Evolutionary conservation across 495 filamentous ascomycete genomes (phyloP).

Genomic region (Delitschia confertaspora): DNA sequence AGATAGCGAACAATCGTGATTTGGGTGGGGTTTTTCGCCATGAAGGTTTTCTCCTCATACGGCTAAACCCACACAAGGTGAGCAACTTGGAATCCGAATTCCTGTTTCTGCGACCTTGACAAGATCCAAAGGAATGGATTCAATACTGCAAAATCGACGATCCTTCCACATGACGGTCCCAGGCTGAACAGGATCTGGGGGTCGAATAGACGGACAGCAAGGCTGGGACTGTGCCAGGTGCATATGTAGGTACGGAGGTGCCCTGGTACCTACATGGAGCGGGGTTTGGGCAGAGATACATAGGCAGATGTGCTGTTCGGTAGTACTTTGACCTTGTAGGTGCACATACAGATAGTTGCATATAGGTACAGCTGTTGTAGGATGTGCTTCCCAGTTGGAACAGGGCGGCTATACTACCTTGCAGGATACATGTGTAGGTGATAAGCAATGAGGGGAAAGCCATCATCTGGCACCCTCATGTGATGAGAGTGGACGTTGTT

Average conservation of each 20-base stretch:
- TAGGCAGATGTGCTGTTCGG: background rate
- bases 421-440: background rate
- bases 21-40: too few species aligned
- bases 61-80: conserved; percentile 1
- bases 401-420: conserved; percentile 1
- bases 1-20: too few species aligned
- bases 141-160: background rate
- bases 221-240: conserved; percentile 5
- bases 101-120: background rate
- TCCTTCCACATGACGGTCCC: background rate
- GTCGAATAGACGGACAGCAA: background rate
- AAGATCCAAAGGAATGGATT: background rate
- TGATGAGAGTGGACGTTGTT: conserved; percentile 9
- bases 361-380: background rate
- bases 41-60: too few species aligned
- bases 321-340: background rate
- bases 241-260: conserved; percentile 9
- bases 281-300: background rate
- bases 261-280: conserved; percentile 7
- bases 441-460: background rate
- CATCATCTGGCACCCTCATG: background rate
- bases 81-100: background rate
- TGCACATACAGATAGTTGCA: background rate
- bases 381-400: conserved; percentile 11
- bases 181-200: background rate